Evolutionary conservation across 345 rosid genomes (phyloP).

Genomic region (Lumnitzera littorea): DNA sequence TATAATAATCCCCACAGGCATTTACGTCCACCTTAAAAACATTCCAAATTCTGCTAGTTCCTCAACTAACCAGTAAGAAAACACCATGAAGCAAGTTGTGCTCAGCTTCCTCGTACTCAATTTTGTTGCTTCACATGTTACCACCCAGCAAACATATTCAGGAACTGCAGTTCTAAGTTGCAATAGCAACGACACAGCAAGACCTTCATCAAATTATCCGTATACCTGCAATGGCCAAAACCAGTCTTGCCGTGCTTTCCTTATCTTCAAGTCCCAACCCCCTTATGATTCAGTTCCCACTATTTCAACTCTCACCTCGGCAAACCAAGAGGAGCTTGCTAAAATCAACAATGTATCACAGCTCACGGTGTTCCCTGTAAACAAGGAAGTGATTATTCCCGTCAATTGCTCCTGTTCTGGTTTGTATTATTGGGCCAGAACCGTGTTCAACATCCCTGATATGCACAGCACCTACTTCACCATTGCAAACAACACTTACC

Average conservation of each 20-base stretch:
- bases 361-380: slow-evolving; percentile 16
- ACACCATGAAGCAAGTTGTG: background rate
- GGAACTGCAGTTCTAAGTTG: slow-evolving; percentile 21
- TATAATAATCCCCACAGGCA: too few species aligned
- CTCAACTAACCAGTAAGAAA: background rate
- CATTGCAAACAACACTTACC: slow-evolving; percentile 18
- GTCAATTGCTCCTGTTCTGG: slow-evolving; percentile 30
- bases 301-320: slow-evolving; percentile 29
- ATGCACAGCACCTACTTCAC: slow-evolving; percentile 9
- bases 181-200: slow-evolving; percentile 6
- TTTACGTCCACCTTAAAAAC: too few species aligned
- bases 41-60: too few species aligned
- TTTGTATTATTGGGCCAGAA: slow-evolving; percentile 25
- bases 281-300: slow-evolving; percentile 24
- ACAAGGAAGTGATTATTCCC: slow-evolving; percentile 35
- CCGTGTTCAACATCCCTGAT: slow-evolving; percentile 11
- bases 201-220: slow-evolving; percentile 26
- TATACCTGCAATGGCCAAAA: slow-evolving; percentile 35
- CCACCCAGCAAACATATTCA: slow-evolving; percentile 29
- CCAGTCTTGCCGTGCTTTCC: slow-evolving; percentile 28
- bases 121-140: background rate
- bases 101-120: background rate
- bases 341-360: slow-evolving; percentile 28
- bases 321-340: slow-evolving; percentile 20
- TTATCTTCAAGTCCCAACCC: slow-evolving; percentile 32